A percentile compares a stretch with the other conserved stretches of the same genome.
Evolutionary conservation across 2,329 filamentous ascomycete genomes (phyloP).

Genomic region (Diaporthe velutina): DNA sequence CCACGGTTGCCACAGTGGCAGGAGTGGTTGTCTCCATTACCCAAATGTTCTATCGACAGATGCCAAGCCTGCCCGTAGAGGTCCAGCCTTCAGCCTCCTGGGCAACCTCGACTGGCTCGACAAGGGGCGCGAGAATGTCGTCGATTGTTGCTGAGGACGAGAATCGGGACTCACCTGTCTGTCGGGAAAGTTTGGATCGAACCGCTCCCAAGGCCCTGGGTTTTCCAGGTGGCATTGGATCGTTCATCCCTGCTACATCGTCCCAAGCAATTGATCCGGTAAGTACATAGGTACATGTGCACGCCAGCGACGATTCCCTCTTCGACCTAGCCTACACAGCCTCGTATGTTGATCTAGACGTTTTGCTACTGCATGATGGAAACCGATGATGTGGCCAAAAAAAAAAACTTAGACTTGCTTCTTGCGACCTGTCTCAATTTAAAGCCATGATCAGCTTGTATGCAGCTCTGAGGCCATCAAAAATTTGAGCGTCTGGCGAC

Average conservation of each 20-base stretch:
- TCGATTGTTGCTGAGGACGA: neutral
- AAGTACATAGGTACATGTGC: neutral
- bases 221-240: neutral
- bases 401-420: neutral
- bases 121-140: too few species aligned
- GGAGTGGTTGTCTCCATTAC: neutral
- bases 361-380: neutral
- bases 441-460: neutral
- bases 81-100: neutral
- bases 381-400: neutral
- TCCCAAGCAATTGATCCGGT: neutral
- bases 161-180: neutral
- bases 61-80: neutral
- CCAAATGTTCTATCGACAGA: constrained; percentile 4
- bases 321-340: neutral
- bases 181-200: neutral
- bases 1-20: constrained; percentile 7
- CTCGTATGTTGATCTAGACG: neutral
- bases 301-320: neutral
- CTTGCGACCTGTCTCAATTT: neutral
- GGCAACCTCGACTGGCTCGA: constrained; percentile 4
- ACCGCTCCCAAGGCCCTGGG: neutral
- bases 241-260: neutral
- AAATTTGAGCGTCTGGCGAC: neutral
- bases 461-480: neutral